A percentile compares a stretch with the other conserved stretches of the same genome.
Conservation (phyloP, 768 basidiomycete species). For the Mycena filopes region DNA sequence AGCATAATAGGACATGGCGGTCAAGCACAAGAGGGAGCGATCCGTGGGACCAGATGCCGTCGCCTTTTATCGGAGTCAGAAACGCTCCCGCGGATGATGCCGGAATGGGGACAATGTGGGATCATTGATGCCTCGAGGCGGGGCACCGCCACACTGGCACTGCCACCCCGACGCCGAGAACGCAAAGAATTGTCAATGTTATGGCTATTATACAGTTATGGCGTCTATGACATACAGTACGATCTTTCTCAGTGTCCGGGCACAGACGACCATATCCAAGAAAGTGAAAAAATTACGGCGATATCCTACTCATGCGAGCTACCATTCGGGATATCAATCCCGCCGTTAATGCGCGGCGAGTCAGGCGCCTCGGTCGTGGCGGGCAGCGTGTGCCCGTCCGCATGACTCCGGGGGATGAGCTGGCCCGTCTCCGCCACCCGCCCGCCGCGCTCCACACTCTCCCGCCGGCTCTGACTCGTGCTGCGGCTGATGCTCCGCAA, state of each 20-base stretch:
- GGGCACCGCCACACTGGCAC: background rate
- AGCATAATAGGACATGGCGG: constrained; percentile 61
- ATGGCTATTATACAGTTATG: constrained; percentile 27
- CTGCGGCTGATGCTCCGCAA: constrained; percentile 49
- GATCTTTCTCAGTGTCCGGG: constrained; percentile 26
- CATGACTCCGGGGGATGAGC: constrained; percentile 60
- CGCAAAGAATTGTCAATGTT: background rate
- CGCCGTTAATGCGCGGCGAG: constrained; percentile 35
- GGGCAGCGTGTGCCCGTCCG: constrained; percentile 55
- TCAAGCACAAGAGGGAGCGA: constrained; percentile 36
- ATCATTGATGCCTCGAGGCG: constrained; percentile 21
- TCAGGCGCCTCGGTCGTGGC: constrained; percentile 46
- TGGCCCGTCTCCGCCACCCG: constrained; percentile 77
- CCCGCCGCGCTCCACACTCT: constrained; percentile 70
- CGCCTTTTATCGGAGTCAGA: constrained; percentile 44
- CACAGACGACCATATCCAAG: constrained; percentile 32
- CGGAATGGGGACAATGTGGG: background rate
- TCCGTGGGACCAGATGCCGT: constrained; percentile 36
- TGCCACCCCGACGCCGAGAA: background rate
- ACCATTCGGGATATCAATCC: constrained; percentile 28
- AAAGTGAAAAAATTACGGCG: background rate
- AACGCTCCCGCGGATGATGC: too few relatives aligned
- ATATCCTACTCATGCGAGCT: constrained; percentile 22
- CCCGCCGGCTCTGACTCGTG: constrained; percentile 60
- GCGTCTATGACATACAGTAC: constrained; percentile 28